Conservation (phyloP, 208 protist species). For the Trypanosoma platydactyli region DNA sequence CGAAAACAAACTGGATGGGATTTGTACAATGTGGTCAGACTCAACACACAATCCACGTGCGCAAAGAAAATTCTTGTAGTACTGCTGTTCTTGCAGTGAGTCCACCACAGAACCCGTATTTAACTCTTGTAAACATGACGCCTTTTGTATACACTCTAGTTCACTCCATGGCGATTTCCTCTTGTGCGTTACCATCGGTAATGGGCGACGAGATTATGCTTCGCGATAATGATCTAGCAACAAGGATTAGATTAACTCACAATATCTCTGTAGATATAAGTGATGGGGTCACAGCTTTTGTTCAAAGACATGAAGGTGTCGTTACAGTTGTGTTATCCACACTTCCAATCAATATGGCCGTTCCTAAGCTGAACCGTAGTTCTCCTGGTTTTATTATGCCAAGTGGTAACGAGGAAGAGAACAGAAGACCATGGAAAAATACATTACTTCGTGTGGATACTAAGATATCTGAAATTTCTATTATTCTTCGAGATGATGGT, state of each 20-base stretch:
- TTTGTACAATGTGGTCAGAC: slow-evolving; percentile 42
- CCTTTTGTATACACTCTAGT: slow-evolving; percentile 35
- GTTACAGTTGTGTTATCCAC: slow-evolving; percentile 18
- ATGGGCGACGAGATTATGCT: slow-evolving; percentile 35
- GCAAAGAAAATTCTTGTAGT: slow-evolving; percentile 45
- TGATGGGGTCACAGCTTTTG: slow-evolving; percentile 32
- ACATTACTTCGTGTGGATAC: slow-evolving; percentile 31
- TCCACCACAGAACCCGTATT: slow-evolving; percentile 30
- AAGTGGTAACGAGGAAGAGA: background rate
- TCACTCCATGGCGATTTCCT: slow-evolving; percentile 20
- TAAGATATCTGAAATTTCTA: slow-evolving; percentile 21
- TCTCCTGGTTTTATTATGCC: background rate
- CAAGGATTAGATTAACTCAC: slow-evolving; percentile 24
- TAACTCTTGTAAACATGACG: slow-evolving; percentile 59
- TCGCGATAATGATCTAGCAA: slow-evolving; percentile 13
- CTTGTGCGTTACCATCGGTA: slow-evolving; percentile 10
- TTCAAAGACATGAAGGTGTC: slow-evolving; percentile 19
- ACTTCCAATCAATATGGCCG: background rate
- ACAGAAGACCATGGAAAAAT: slow-evolving; percentile 11
- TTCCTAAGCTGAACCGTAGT: background rate
- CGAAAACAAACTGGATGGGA: slow-evolving; percentile 39
- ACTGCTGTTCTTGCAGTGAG: slow-evolving; percentile 50
- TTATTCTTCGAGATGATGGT: slow-evolving; percentile 31
- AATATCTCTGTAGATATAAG: slow-evolving; percentile 16
- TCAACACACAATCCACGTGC: slow-evolving; percentile 27